A percentile compares a stretch with the other conserved stretches of the same genome.
These are phyloP conservation scores for Cucurbita pepo DNA, from an alignment of 306 rosid species.

Conservation along the genomic window DNA sequence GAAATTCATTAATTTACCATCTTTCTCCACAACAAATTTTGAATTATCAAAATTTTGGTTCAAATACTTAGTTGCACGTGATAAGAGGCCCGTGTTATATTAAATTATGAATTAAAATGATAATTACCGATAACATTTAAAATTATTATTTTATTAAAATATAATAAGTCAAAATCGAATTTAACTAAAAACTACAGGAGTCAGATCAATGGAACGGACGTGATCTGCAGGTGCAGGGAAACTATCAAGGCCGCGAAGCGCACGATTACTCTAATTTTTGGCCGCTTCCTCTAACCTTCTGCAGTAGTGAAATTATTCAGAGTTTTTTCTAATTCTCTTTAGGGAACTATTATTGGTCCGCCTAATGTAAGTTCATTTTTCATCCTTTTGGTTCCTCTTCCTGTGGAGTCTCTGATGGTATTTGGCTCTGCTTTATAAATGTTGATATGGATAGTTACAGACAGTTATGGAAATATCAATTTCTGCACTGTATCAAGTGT, in stretches of 20 bases:
- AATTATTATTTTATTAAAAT: neutral
- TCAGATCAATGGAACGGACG: neutral
- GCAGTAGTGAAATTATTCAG: neutral
- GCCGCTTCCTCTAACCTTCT: neutral
- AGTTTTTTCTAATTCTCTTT: neutral
- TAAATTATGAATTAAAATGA: too few species aligned
- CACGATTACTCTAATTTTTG: neutral
- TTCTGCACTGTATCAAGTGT: neutral
- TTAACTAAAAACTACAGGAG: neutral
- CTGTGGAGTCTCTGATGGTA: neutral
- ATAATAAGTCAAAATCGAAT: neutral
- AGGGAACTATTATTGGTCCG: conserved; percentile 91
- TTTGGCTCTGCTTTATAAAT: neutral
- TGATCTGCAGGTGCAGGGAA: neutral
- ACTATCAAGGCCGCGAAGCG: neutral
- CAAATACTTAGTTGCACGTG: too few species aligned
- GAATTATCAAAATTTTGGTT: too few species aligned
- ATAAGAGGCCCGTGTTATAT: too few species aligned
- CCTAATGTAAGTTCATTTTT: conserved; percentile 47
- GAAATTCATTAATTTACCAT: too few species aligned
- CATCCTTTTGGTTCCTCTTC: neutral
- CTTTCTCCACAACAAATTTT: too few species aligned
- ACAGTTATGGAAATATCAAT: neutral
- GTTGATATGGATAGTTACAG: neutral
- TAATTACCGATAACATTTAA: neutral